phyloP scores from a whole-genome alignment of 176 grass and related monocot genomes.

The Musa acuminata region DNA sequence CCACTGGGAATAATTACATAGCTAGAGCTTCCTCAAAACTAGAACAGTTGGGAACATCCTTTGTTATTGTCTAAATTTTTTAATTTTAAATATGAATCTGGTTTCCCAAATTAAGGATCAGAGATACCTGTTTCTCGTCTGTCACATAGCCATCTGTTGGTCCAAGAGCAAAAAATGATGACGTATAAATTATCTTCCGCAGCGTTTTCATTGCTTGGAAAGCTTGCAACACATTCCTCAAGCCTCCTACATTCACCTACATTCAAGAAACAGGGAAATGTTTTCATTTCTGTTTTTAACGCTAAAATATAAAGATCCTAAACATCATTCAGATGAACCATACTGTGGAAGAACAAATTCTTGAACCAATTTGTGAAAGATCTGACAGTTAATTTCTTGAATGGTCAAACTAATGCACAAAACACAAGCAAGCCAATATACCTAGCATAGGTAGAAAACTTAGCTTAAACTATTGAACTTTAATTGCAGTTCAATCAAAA shows the following conservation, averaged over 20 bases:
- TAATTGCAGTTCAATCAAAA: not conserved
- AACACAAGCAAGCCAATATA: not conserved
- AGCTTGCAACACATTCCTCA: constrained; percentile 68
- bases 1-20: too few species aligned
- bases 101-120: not conserved
- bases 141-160: constrained; percentile 64
- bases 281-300: not conserved
- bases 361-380: not conserved
- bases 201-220: constrained; percentile 45
- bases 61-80: too few species aligned
- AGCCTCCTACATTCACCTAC: constrained; percentile 83
- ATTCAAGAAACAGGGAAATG: not conserved
- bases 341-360: not conserved
- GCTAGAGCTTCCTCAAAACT: too few species aligned
- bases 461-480: not conserved
- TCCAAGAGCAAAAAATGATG: constrained; percentile 73
- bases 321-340: not conserved
- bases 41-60: too few species aligned
- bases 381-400: not conserved
- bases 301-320: not conserved
- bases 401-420: not conserved
- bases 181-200: constrained; percentile 80
- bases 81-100: not conserved
- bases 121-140: constrained; percentile 74
- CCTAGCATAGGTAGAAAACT: not conserved